A percentile compares a stretch with the other conserved stretches of the same genome.
phyloP scores from a whole-genome alignment of 1,284 basidiomycete species.

The Puccinia polysora region DNA sequence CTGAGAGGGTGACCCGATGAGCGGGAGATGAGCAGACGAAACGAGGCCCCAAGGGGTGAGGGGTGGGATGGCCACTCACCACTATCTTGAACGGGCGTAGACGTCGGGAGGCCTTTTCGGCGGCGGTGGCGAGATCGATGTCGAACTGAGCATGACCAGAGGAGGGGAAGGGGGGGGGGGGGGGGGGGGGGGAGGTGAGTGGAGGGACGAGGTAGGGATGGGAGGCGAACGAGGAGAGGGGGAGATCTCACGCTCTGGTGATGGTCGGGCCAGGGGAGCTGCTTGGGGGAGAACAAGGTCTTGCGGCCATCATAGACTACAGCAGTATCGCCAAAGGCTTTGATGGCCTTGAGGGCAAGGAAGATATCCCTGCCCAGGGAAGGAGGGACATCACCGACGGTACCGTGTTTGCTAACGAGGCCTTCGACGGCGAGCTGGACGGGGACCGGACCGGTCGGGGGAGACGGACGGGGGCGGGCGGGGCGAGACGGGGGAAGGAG shows the following conservation, averaged over 20 bases:
- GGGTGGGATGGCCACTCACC: background rate
- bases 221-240: too few relatives aligned
- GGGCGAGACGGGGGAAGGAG: background rate
- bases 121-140: slow-evolving; percentile 16
- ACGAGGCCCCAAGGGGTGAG: background rate
- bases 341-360: slow-evolving; percentile 1
- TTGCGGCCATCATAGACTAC: slow-evolving; percentile 71
- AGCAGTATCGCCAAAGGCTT: slow-evolving; percentile 17
- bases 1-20: background rate
- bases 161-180: too few relatives aligned
- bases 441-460: too few relatives aligned
- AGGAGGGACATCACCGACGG: slow-evolving; percentile 32
- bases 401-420: slow-evolving; percentile 19
- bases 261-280: slow-evolving; percentile 59
- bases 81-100: slow-evolving; percentile 22
- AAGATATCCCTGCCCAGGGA: slow-evolving; percentile 32
- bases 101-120: slow-evolving; percentile 3
- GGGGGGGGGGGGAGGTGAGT: too few relatives aligned
- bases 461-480: background rate
- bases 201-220: too few relatives aligned
- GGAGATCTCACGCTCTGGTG: slow-evolving; percentile 51
- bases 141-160: slow-evolving; percentile 1
- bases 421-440: slow-evolving; percentile 32
- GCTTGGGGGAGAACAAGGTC: slow-evolving; percentile 63
- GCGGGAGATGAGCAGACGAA: too few relatives aligned